These are phyloP conservation scores for Harringtonia aguacate DNA, from an alignment of 2,329 filamentous ascomycete genomes.

Conservation along the genomic window DNA sequence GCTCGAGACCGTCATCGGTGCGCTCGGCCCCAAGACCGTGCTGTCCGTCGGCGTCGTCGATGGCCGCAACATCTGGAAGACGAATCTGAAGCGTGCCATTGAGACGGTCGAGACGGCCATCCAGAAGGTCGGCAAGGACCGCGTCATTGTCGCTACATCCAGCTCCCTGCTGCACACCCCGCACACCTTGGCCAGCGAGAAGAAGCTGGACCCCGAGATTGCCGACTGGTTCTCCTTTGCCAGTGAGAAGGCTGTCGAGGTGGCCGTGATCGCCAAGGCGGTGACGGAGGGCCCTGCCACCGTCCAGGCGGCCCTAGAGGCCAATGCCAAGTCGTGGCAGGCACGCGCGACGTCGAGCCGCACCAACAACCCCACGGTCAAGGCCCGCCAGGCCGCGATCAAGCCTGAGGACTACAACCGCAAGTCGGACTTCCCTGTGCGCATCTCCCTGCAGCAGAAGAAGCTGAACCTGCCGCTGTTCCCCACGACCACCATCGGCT, in stretches of 20 bases:
- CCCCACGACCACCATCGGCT: slow-evolving; percentile 98
- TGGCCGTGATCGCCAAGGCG: slow-evolving; percentile 91
- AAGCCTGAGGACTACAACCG: slow-evolving; percentile 80
- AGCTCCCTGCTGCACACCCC: slow-evolving; percentile 97
- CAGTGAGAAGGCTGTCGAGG: slow-evolving; percentile 83
- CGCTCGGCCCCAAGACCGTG: slow-evolving; percentile 79
- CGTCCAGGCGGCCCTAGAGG: slow-evolving; percentile 82
- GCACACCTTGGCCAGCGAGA: slow-evolving; percentile 96
- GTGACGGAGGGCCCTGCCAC: slow-evolving; percentile 84
- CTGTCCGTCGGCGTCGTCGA: slow-evolving; percentile 96
- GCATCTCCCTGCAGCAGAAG: slow-evolving; percentile 82
- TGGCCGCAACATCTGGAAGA: slow-evolving; percentile 99
- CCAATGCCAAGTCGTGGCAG: slow-evolving; percentile 91
- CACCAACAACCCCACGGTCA: slow-evolving; percentile 96
- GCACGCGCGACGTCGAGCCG: slow-evolving; percentile 83
- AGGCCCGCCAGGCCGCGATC: slow-evolving; percentile 88
- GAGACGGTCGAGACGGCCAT: slow-evolving; percentile 81
- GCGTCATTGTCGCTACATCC: slow-evolving; percentile 93
- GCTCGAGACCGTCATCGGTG: slow-evolving; percentile 71
- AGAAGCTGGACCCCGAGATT: slow-evolving; percentile 91
- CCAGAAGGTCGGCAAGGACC: slow-evolving; percentile 92
- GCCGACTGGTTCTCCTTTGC: slow-evolving; percentile 99
- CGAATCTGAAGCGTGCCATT: slow-evolving; percentile 93
- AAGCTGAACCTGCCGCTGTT: slow-evolving; percentile 91
- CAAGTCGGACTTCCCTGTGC: slow-evolving; percentile 75